A percentile compares a stretch with the other conserved stretches of the same genome.
Conservation (phyloP, 495 filamentous ascomycete species). For the Cercophora samala region DNA sequence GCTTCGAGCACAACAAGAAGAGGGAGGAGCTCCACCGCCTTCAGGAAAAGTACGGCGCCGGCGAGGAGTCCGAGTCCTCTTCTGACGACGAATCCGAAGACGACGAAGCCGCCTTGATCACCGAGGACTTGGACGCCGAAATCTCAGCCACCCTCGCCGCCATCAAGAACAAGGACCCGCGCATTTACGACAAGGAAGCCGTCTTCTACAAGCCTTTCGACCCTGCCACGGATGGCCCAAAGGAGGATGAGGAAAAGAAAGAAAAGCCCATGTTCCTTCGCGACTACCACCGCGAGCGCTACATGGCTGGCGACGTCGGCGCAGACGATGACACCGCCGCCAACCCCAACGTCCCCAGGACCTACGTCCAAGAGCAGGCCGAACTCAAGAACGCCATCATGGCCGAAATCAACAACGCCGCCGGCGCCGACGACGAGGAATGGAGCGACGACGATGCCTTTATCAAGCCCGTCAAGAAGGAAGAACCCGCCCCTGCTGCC, state of each 20-base stretch:
- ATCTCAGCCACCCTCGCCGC: constrained; percentile 81
- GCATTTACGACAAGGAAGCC: constrained; percentile 74
- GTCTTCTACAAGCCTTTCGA: constrained; percentile 73
- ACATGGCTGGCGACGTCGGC: constrained; percentile 59
- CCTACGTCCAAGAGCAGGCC: constrained; percentile 83
- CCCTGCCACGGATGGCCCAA: constrained; percentile 38
- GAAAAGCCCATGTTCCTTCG: constrained; percentile 82
- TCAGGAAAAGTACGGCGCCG: constrained; percentile 71
- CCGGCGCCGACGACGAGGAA: constrained; percentile 52
- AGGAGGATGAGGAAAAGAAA: constrained; percentile 45
- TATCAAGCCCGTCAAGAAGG: constrained; percentile 57
- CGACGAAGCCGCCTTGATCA: constrained; percentile 79
- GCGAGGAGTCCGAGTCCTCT: constrained; percentile 51
- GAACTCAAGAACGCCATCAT: constrained; percentile 72
- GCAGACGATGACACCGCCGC: constrained; percentile 59
- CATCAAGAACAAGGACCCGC: constrained; percentile 83
- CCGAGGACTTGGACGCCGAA: constrained; percentile 75
- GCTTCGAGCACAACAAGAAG: constrained; percentile 96
- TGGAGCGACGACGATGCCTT: constrained; percentile 71
- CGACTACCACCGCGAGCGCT: constrained; percentile 87
- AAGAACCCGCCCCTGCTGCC: constrained; percentile 20
- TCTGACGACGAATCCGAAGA: constrained; percentile 80
- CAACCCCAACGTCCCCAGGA: constrained; percentile 53
- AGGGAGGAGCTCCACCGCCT: constrained; percentile 85
- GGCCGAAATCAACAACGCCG: constrained; percentile 70